Base-by-base conservation (phyloP, 2,329 filamentous ascomycete genomes). In the Trichophyton schoenleinii region DNA sequence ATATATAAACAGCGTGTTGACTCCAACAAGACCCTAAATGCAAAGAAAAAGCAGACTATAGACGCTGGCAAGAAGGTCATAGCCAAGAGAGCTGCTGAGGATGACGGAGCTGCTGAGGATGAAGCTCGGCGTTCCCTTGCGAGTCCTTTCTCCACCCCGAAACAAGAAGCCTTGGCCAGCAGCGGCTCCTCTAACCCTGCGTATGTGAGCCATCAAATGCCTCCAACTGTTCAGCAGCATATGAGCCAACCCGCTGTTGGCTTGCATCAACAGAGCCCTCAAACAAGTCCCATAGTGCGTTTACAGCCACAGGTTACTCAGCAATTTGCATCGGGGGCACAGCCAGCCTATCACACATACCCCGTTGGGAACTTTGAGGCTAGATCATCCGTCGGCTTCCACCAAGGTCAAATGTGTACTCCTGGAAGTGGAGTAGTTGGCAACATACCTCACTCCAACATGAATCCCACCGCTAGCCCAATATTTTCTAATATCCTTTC, bases 1-100 rank as follows among this genome's bases (percentile, higher is more conserved):
- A 36, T 4, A 13, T 8, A 3, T 38, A 13, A 38, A 31, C 28
- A 69, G 64, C 67, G 71, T 36, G 70, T 73, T 22, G 62, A 67
- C n/a, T 63, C 69, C 2, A 74, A 74, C 63, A 70, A 71, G 46
- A 66, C 61, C 3, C 61, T 73, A 20, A 74, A 74, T 61, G 66
- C 65, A 28, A 66, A 67, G 46, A 74, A 74, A 63, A 70, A 68
- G 3, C 64, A 66, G 46, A 62, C 69, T 11, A 73, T 74, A 66
- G 68, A 66, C 42, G 64, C 65, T 15, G 72, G 71, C n/a, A 73
- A 72, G 61, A 59, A 67, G 46, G 67, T 65, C 2, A 59, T 67
- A 9, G 66, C 61, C 18, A 62, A 63, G 9, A 44, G 46, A 18
- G 20, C 9, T 22, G 55, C 55, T n/a, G 36, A 25, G 2, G 55